Evolutionary conservation across 495 filamentous ascomycete species (phyloP).

Genomic region (Penicillium canescens): DNA sequence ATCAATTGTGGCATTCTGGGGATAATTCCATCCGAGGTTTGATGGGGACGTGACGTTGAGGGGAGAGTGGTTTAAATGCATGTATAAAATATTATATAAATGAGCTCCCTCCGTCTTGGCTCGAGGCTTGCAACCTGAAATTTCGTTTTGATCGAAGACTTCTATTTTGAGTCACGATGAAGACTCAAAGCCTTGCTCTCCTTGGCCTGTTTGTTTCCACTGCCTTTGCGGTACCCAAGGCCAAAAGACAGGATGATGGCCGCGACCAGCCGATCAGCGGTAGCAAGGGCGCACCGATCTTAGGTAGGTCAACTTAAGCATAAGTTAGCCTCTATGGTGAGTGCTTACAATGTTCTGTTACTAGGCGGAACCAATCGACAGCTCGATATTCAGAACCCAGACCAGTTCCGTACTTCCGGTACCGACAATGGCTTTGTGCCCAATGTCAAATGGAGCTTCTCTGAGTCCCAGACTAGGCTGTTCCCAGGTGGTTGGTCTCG

Average conservation of each 20-base stretch:
- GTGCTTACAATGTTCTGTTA: background rate
- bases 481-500: conserved; percentile 64
- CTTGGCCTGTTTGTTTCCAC: conserved; percentile 18
- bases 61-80: background rate
- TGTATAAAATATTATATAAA: conserved; percentile 1
- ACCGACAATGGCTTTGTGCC: conserved; percentile 61
- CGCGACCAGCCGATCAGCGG: conserved; percentile 54
- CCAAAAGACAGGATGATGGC: conserved; percentile 37
- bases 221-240: conserved; percentile 23
- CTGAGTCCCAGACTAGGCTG: conserved; percentile 59
- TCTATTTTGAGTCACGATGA: conserved; percentile 15
- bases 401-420: conserved; percentile 55
- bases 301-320: conserved; percentile 39
- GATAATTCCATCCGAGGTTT: background rate
- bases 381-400: conserved; percentile 57
- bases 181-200: conserved; percentile 13
- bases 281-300: conserved; percentile 56
- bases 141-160: background rate
- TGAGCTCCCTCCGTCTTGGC: background rate
- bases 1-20: background rate
- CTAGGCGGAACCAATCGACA: conserved; percentile 37
- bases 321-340: background rate
- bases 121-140: background rate
- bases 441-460: conserved; percentile 67
- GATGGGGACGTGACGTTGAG: background rate